Evolutionary conservation across 23 red algal genomes (phyloP), one percentile per base, ranked within the genome.

Genomic region (Gracilaria gracilis): DNA sequence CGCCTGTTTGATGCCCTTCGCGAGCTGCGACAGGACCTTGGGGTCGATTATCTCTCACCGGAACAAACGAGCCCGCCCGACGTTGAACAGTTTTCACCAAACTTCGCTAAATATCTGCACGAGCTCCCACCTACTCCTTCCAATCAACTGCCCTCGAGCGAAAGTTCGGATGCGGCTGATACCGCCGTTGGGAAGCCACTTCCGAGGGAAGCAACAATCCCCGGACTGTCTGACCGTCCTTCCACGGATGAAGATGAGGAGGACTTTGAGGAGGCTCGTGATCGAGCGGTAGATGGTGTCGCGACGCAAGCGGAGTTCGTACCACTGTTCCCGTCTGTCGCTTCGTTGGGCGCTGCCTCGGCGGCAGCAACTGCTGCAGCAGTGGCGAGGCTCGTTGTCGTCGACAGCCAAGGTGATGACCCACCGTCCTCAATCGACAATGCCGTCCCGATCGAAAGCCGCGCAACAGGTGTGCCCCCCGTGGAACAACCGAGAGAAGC

Each of bases 51-150:
- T 7, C 20, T 73, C 20, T 73, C 67, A 9, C 67, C 67, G 67
- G 35, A 37, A 23, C 20, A 40, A 24, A 40, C 38, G 24, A 29
- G 28, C 20, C 67, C 1, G 17, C 33, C 36, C 1, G 67, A 44
- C 2, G 23, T 29, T 12, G 80, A 64, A 39, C 57, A 83, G 23
- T 64, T 83, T 55, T 64, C 80, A 0, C 83, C 83, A 31, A 72
- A 57, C 21, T 51, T 87, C 27, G 83, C 83, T 32, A 71, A 75
- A 24, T 75, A 87, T 37, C 42, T 87, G 65, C 57, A 85, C 59
- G 82, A 48, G 37, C 82, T 85, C 0, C 82, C 82, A 42, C 57
- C 82, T 0, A 85, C 82, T 21, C 82, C 82, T 8, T 37, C 64
- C 23, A 58, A 48, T 47, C 48, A 67, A 32, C 57, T 85, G 8